A percentile compares a stretch with the other conserved stretches of the same genome.
Conservation (phyloP, 257 asterid genomes). For the Ocimum tenuiflorum region DNA sequence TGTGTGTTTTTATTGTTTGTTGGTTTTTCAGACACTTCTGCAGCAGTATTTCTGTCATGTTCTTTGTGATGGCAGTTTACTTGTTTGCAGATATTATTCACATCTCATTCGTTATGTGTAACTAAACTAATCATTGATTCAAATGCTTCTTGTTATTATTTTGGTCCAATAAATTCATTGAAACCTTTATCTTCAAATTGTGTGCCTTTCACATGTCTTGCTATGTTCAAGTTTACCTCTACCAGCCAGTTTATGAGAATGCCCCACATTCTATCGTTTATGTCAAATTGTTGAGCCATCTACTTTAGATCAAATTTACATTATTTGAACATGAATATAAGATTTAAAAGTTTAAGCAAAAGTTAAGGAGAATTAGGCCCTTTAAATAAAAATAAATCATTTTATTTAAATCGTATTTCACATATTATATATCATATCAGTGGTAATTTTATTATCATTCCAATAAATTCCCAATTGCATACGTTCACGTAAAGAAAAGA, state of each 20-base stretch:
- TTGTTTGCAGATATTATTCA: not conserved
- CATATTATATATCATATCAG: no score
- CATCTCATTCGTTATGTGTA: not conserved
- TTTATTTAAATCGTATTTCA: no score
- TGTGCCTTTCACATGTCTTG: no score
- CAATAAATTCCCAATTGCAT: no score
- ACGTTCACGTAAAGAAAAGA: no score
- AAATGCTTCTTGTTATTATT: not conserved
- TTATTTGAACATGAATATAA: no score
- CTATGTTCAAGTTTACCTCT: constrained; percentile 41
- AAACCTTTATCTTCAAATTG: not conserved
- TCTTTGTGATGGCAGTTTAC: constrained; percentile 9
- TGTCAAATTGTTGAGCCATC: constrained; percentile 59
- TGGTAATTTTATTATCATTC: no score
- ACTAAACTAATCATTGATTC: not conserved
- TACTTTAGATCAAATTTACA: constrained; percentile 28
- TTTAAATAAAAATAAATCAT: no score
- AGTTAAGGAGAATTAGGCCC: no score
- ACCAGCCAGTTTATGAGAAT: constrained; percentile 89
- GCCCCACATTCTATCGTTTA: constrained; percentile 77
- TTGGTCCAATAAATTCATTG: not conserved
- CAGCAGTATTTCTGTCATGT: not conserved
- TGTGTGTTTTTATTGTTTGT: no score
- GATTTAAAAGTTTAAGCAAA: no score
- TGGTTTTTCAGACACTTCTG: no score